Evolutionary conservation across 495 filamentous ascomycete species (phyloP).

Genomic region (Penicillium canariense): DNA sequence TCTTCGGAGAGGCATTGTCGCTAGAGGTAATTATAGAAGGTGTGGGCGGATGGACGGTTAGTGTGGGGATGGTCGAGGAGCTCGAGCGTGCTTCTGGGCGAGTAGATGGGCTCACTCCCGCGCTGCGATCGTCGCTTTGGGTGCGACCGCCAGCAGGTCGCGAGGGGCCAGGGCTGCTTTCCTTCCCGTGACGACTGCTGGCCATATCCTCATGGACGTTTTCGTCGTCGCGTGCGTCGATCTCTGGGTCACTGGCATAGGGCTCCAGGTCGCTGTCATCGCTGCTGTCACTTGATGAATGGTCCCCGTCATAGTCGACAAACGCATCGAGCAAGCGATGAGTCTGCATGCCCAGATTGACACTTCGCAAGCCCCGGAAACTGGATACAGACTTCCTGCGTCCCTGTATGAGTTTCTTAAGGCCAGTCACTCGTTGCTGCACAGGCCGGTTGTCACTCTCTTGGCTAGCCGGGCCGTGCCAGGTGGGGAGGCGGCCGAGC

Average conservation of each 20-base stretch:
- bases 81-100: constrained; percentile 20
- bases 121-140: constrained; percentile 23
- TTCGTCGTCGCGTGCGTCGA: constrained; percentile 41
- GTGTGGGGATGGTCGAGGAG: neutral
- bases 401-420: constrained; percentile 50
- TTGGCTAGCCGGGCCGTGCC: constrained; percentile 56
- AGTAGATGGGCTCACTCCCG: constrained; percentile 11
- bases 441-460: constrained; percentile 45
- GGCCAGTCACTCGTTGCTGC: constrained; percentile 43
- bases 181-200: constrained; percentile 17
- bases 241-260: constrained; percentile 34
- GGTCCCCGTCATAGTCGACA: constrained; percentile 51
- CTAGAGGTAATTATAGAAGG: constrained; percentile 50
- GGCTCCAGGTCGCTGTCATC: constrained; percentile 44
- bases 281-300: constrained; percentile 48
- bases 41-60: constrained; percentile 20
- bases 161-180: constrained; percentile 3
- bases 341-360: constrained; percentile 73
- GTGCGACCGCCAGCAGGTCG: constrained; percentile 15
- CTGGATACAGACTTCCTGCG: constrained; percentile 64
- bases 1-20: constrained; percentile 42
- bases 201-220: constrained; percentile 6
- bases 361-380: constrained; percentile 57
- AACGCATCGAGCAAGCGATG: constrained; percentile 66
- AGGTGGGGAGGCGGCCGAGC: constrained; percentile 35